Conservation (phyloP, 192 early-diverging fungal species). For the Backusella sp. region DNA sequence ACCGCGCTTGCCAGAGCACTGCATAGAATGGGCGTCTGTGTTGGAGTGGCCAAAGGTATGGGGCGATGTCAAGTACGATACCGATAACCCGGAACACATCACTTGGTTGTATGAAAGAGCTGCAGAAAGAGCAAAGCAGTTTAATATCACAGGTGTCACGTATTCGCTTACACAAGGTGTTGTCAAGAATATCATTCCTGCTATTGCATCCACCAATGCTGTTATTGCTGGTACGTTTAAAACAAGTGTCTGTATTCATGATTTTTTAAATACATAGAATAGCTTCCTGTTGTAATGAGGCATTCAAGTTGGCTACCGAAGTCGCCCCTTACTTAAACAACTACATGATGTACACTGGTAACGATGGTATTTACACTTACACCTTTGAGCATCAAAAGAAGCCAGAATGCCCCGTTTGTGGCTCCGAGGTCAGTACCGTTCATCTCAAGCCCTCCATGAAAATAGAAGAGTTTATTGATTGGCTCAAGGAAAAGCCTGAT, state of each 20-base stretch:
- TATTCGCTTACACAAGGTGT: slow-evolving; percentile 94
- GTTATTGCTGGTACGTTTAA: slow-evolving; percentile 55
- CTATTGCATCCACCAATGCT: slow-evolving; percentile 91
- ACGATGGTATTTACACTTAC: slow-evolving; percentile 87
- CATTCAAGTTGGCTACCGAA: slow-evolving; percentile 85
- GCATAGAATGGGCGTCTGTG: slow-evolving; percentile 95
- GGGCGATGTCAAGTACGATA: slow-evolving; percentile 63
- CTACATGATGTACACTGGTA: slow-evolving; percentile 97
- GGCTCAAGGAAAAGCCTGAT: slow-evolving; percentile 69
- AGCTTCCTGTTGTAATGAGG: slow-evolving; percentile 94
- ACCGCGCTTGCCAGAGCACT: slow-evolving; percentile 96
- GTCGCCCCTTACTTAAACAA: slow-evolving; percentile 82
- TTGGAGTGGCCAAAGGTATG: slow-evolving; percentile 88
- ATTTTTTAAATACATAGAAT: neutral
- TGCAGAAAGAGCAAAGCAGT: slow-evolving; percentile 66
- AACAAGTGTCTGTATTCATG: too few species aligned
- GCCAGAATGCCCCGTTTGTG: slow-evolving; percentile 92
- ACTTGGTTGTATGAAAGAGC: slow-evolving; percentile 74
- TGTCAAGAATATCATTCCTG: slow-evolving; percentile 98
- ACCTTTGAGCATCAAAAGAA: slow-evolving; percentile 83
- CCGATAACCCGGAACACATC: slow-evolving; percentile 76
- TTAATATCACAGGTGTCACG: slow-evolving; percentile 85
- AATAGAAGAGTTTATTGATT: slow-evolving; percentile 81
- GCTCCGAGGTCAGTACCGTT: slow-evolving; percentile 53
- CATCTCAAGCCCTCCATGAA: slow-evolving; percentile 52